Base-by-base conservation (phyloP, 441 rosid genomes). In the Macaranga tanarius region DNA sequence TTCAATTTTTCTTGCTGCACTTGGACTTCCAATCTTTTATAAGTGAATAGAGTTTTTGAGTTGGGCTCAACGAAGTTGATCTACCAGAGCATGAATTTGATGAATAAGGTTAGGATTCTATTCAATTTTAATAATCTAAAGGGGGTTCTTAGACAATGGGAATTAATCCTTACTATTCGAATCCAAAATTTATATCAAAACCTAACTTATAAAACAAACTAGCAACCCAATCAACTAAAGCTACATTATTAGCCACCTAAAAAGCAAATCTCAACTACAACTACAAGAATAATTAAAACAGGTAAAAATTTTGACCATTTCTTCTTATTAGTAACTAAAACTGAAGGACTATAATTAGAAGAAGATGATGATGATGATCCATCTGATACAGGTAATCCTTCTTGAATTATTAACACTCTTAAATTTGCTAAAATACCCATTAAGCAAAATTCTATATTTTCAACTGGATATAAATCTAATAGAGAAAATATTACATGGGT, bases 231-330 rank as follows among this genome's bases (percentile, higher is more conserved):
- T 92, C 95, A 60, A 91, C 82, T 60, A 85, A 56, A 74, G 85
- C 88, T 13, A 77, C 86, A 64, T 86, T 88, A 72, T 88, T 86
- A 26, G 87, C 89, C 83, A 90, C 97, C 90, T 83, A 95, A 81
- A 78, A 95, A 90, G 67, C 84, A 87, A 74, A 93, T 85, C 88
- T 93, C 98, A 16, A 86, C 90, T 54, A 89, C 63, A 62, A 93
- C 88, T 23, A 91, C 96, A 6, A 95, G 74, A 57, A 84, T 82
- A 54, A 95, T 90, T 65, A 89, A 83, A 69, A 88, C 42, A 25
- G 91, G 91, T 80, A 89, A 69, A 55, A 86, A 68, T 65, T 73
- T 89, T 31, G 91, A 82, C 73, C 90, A 81, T 75, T 84, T 95
- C 80, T 74, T 84, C 82, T 79, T 91, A 65, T 55, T 62, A 70